Base-by-base conservation (phyloP, 805 yeast species). In the Yarrowia sp. region DNA sequence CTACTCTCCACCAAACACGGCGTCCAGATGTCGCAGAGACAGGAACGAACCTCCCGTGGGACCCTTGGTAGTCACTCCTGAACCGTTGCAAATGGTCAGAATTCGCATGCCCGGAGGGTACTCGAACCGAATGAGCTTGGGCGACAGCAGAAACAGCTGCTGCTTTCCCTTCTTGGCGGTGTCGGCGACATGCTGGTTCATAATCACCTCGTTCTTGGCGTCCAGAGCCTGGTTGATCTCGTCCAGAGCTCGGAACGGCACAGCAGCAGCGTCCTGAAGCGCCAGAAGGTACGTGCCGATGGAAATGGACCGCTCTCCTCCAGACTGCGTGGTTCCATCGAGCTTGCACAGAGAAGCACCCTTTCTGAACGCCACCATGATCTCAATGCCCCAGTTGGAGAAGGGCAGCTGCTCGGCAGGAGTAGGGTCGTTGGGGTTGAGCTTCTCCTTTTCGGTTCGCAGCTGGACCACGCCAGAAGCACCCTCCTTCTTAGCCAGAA, bases 211-310 rank as follows among this genome's bases (percentile, higher is more conserved):
- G 75, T 95, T 95, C 70, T 86, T 86, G 12, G 96, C 90, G 79
- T 95, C 99, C 98, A 95, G 93, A 72, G 99, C 99, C 80, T 95
- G 99, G 77, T 95, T 95, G 71, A 95, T 96, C 81, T 95, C 99
- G 79, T 95, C 99, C 8, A 95, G 97, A 2, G 94, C 93, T 75
- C 98, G 82, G 75, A 95, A 92, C 10, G 99, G 98, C 0, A 97
- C 91, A 38, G 85, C 84, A 0, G 98, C 88, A 69, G 90, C 82
- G 11, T 92, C 94, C 79, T 95, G 99, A 71, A 95, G 81, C 1
- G 98, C 88, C 82, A 95, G 90, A 75, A 95, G 85, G 76, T 90
- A 95, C 66, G 93, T 85, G 2, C 94, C 94, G 0, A 98, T 95
- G 0, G 98, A 89, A 0, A 95, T 97, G 0, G 98, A 97, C 74